Percentiles rank a stretch among this genome's conserved stretches.
Evolutionary conservation across 768 basidiomycete genomes (phyloP).

Genomic region (Agrocybe praecox): DNA sequence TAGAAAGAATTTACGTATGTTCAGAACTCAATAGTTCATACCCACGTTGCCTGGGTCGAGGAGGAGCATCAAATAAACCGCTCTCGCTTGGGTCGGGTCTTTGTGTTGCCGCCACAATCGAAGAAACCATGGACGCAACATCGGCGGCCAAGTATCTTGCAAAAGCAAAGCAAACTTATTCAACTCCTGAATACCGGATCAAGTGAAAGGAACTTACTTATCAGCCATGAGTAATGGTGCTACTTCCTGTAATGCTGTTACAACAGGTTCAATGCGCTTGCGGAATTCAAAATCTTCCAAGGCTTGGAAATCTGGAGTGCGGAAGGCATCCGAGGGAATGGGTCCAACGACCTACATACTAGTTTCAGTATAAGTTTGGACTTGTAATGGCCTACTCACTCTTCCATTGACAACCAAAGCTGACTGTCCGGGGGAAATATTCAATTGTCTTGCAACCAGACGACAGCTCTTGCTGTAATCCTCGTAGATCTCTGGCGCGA

Average conservation of each 20-base stretch:
- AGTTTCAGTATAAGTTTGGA: background rate
- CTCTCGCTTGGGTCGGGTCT: slow-evolving; percentile 72
- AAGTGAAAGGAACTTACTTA: slow-evolving; percentile 12
- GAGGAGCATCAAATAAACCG: slow-evolving; percentile 71
- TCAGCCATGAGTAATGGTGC: slow-evolving; percentile 35
- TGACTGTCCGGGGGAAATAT: slow-evolving; percentile 59
- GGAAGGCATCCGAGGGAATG: slow-evolving; percentile 54
- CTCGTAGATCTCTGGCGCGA: slow-evolving; percentile 35
- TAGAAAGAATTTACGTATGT: slow-evolving; percentile 58
- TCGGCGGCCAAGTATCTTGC: slow-evolving; percentile 59
- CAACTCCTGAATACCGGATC: background rate
- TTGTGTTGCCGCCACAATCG: slow-evolving; percentile 71
- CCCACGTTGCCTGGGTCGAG: slow-evolving; percentile 56
- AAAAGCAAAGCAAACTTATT: background rate
- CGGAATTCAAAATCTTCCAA: slow-evolving; percentile 75
- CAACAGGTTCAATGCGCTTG: slow-evolving; percentile 69
- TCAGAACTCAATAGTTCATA: slow-evolving; percentile 63
- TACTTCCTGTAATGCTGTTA: slow-evolving; percentile 63
- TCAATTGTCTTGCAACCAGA: slow-evolving; percentile 55
- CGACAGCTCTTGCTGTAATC: slow-evolving; percentile 48
- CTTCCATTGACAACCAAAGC: slow-evolving; percentile 83
- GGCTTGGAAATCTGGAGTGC: slow-evolving; percentile 68
- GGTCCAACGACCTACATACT: slow-evolving; percentile 74
- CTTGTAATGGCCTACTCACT: slow-evolving; percentile 46
- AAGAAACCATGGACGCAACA: slow-evolving; percentile 65